phyloP scores from a whole-genome alignment of 331 rosid genomes.

The Spiraea crenata region DNA sequence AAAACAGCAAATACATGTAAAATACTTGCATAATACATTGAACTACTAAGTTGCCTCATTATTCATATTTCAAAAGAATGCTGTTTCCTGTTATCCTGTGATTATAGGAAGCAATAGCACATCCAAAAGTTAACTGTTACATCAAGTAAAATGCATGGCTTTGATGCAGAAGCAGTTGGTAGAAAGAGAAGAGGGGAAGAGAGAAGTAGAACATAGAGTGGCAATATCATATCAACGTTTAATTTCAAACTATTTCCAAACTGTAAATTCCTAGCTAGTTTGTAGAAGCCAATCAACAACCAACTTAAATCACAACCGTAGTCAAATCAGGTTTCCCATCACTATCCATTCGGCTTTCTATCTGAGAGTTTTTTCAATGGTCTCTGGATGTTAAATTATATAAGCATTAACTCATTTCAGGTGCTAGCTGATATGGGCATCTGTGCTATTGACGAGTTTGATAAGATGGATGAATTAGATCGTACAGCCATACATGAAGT shows the following conservation, averaged over 20 bases:
- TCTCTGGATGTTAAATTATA: constrained; percentile 22
- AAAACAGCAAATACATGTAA: neutral
- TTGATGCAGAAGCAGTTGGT: neutral
- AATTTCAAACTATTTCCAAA: neutral
- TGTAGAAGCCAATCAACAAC: neutral
- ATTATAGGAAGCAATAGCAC: neutral
- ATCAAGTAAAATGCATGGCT: constrained; percentile 4
- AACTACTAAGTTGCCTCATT: neutral
- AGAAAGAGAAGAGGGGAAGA: neutral
- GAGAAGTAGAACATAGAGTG: neutral
- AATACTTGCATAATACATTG: neutral
- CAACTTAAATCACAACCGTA: neutral
- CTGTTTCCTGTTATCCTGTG: neutral
- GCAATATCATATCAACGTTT: neutral
- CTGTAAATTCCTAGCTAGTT: neutral
- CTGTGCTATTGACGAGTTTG: constrained; percentile 95
- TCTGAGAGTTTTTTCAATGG: constrained; percentile 19
- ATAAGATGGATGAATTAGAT: constrained; percentile 98
- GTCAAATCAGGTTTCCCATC: neutral
- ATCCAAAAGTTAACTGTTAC: constrained; percentile 10
- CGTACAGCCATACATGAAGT: constrained; percentile 98
- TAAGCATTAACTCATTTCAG: constrained; percentile 43
- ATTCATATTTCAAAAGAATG: neutral
- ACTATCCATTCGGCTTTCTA: neutral
- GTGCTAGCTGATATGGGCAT: constrained; percentile 99